Evolutionary conservation across 768 basidiomycete species (phyloP).

Genomic region (Pholiota conissans): DNA sequence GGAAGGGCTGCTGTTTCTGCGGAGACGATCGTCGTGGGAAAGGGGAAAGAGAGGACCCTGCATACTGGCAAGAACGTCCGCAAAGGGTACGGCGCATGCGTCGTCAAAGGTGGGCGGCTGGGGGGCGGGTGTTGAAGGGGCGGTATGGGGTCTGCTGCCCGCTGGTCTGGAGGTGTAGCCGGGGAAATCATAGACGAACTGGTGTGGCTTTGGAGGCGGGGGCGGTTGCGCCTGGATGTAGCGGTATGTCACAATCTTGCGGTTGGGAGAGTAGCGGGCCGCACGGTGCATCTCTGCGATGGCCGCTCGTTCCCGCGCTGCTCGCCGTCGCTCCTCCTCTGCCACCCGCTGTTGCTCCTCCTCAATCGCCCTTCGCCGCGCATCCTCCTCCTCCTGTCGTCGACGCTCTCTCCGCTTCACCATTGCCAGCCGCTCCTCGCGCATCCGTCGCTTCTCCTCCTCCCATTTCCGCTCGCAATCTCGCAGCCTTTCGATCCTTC

Average conservation of each 20-base stretch:
- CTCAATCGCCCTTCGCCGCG: slow-evolving; percentile 23
- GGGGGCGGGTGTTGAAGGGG: slow-evolving; percentile 21
- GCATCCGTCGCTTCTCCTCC: slow-evolving; percentile 41
- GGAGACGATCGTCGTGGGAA: slow-evolving; percentile 29
- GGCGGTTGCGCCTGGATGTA: not conserved
- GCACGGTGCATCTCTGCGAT: slow-evolving; percentile 1
- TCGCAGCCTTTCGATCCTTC: slow-evolving; percentile 40
- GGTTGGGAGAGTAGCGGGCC: not conserved
- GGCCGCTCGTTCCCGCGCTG: slow-evolving; percentile 10
- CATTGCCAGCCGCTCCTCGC: slow-evolving; percentile 36
- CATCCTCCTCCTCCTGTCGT: slow-evolving; percentile 27
- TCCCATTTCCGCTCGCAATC: slow-evolving; percentile 51
- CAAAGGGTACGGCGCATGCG: slow-evolving; percentile 48
- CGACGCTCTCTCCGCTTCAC: slow-evolving; percentile 28
- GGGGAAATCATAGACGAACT: slow-evolving; percentile 27
- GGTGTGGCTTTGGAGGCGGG: not conserved
- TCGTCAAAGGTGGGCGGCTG: slow-evolving; percentile 30
- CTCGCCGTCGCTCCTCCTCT: slow-evolving; percentile 16
- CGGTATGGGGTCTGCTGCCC: slow-evolving; percentile 1
- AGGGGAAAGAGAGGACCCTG: slow-evolving; percentile 56
- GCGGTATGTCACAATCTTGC: slow-evolving; percentile 3
- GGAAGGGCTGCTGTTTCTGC: slow-evolving; percentile 8
- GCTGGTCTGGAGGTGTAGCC: slow-evolving; percentile 6
- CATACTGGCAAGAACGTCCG: slow-evolving; percentile 58
- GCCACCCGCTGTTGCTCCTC: slow-evolving; percentile 25